Base-by-base conservation (phyloP, 257 asterid species). In the Nicotiana obtusifolia region DNA sequence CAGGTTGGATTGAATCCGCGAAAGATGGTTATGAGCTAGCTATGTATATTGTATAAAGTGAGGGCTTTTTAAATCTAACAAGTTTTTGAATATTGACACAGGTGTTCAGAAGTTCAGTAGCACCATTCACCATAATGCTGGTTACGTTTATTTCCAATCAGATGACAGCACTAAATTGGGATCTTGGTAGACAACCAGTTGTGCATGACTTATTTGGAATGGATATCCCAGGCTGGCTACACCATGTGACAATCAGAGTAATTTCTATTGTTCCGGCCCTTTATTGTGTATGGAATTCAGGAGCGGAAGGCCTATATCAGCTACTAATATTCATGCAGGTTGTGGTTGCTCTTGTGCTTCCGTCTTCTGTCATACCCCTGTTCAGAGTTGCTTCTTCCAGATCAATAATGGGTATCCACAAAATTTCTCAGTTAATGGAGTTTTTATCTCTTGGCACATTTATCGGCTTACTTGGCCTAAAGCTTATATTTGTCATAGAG, bases 141-240 rank as follows among this genome's bases (percentile, higher is more conserved):
- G 86, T 91, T 31, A 82, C 93, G 87, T 87, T 93, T 80, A 86
- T 90, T 87, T 88, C 95, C 85, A 93, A 89, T 86, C 98, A 96
- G 87, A 88, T 90, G 80, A 90, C 91, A 67, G 91, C 94, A 82
- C 83, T 92, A 82, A 88, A 93, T 65, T 96, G 98, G 97, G 90
- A 93, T 90, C 82, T 85, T 82, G 95, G 93, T 84, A 88, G 92
- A 83, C 97, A 86, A 88, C 91, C 77, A 28, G 88, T 90, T 28
- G 83, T 90, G 78, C 89, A 84, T 57, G 89, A 87, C 81, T 86
- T 94, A 80, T 91, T 96, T 82, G 87, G 87, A 85, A 81, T 87
- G 91, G 98, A 94, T 65, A 88, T 94, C 84, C 97, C 98, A 59
- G 91, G 90, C 81, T 96, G 99, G 99, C 95, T 94, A 84, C 98